phyloP scores from a whole-genome alignment of 192 early-diverging fungal species.

The Gaertneriomyces sp. region DNA sequence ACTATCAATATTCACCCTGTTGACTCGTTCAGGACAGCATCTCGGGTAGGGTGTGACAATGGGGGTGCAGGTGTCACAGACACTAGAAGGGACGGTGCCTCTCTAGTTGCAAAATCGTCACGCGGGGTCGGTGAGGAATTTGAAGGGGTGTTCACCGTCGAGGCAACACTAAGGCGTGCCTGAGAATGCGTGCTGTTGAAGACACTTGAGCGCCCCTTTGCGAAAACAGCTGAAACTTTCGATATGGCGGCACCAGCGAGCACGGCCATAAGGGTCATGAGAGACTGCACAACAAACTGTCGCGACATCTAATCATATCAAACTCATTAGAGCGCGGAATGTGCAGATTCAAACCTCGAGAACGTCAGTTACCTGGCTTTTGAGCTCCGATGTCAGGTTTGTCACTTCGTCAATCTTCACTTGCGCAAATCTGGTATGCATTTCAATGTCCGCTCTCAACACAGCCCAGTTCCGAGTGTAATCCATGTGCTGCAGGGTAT shows the following conservation, averaged over 20 bases:
- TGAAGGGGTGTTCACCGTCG: neutral
- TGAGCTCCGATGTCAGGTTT: neutral
- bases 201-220: neutral
- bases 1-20: neutral
- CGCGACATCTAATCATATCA: constrained; percentile 6
- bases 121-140: neutral
- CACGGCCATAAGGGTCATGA: neutral
- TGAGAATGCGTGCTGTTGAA: neutral
- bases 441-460: constrained; percentile 8
- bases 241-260: neutral
- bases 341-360: neutral
- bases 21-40: no score
- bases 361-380: constrained; percentile 13
- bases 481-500: constrained; percentile 13
- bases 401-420: constrained; percentile 19
- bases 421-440: neutral
- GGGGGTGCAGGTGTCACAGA: neutral
- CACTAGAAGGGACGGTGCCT: neutral
- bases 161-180: neutral
- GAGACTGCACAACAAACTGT: constrained; percentile 4
- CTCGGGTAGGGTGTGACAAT: no score
- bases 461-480: constrained; percentile 16
- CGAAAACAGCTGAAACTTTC: neutral
- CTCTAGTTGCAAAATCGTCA: neutral
- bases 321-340: neutral